Evolutionary conservation across 108 stramenopile species (phyloP), one percentile per base, ranked within the genome.

Genomic region (Cyclotella atomus): DNA sequence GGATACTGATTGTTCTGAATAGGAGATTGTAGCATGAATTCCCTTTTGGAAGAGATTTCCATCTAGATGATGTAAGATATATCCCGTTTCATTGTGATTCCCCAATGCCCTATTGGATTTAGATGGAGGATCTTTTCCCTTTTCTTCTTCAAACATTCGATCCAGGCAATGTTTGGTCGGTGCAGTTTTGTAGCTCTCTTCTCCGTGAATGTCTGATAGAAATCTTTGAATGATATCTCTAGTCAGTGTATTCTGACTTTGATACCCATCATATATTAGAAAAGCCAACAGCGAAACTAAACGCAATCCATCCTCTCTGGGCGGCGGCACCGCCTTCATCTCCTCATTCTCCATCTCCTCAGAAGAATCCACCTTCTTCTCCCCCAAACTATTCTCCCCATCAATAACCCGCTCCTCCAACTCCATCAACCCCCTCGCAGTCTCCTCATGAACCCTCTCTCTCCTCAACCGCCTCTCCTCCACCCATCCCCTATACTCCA

Each of bases 181-280:
- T 0, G 76, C 56, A 41, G 76, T 65, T 61, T 92, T 89, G 73
- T 82, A 88, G 30, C 85, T 88, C 28, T 91, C 89, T 55, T 95
- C 93, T 32, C 93, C 93, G 33, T 95, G 80, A 24, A 95, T 79
- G 45, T 95, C 93, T 16, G 86, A 82, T 38, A 95, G 62, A 76
- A 92, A 95, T 52, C 91, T 81, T 68, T 92, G 93, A 3, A 95
- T 34, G 28, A 91, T 95, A 70, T 95, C 93, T 35, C 93, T 62
- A 19, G 79, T 71, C 23, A 95, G 54, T 9, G 68, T 49, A 1
- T 87, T 84, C 65, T 87, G 89, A 36, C 91, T 90, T 81, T 91
- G 90, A 54, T 88, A 95, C 21, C 85, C 78, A 81, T 95, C 93
- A 46, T 95, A 95, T 16, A 95, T 72, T 12, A 87, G 75, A 68